A percentile compares a stretch with the other conserved stretches of the same genome.
phyloP scores from a whole-genome alignment of 176 grass and related monocot genomes.

The Cenchrus fungigraminus region DNA sequence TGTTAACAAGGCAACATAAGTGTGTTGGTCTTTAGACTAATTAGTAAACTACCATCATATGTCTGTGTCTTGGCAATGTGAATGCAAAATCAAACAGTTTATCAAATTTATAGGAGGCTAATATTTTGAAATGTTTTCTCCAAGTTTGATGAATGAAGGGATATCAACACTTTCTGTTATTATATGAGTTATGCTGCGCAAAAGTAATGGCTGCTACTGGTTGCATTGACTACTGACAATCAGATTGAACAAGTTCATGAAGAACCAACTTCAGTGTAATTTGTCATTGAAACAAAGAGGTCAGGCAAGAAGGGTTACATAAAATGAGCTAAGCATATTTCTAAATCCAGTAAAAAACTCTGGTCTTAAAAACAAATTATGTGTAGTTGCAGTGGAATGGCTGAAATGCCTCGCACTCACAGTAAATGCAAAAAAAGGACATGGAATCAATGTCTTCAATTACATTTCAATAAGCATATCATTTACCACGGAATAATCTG shows the following conservation, averaged over 20 bases:
- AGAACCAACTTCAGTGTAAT: neutral
- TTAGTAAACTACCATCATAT: neutral
- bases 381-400: neutral
- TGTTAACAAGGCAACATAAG: conserved; percentile 23
- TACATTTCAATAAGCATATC: neutral
- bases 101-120: neutral
- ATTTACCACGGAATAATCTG: too few species aligned
- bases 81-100: conserved; percentile 7
- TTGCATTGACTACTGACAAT: neutral
- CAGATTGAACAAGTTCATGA: neutral
- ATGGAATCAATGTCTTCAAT: neutral
- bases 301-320: neutral
- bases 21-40: neutral
- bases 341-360: neutral
- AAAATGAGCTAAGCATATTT: neutral
- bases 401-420: neutral
- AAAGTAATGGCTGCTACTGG: neutral
- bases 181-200: neutral
- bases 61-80: neutral
- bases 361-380: neutral
- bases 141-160: neutral
- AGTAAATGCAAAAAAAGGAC: neutral
- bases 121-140: neutral
- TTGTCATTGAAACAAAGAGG: neutral
- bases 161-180: neutral